Conservation (phyloP, 2,329 filamentous ascomycete genomes). For the Stylonectria norvegica region DNA sequence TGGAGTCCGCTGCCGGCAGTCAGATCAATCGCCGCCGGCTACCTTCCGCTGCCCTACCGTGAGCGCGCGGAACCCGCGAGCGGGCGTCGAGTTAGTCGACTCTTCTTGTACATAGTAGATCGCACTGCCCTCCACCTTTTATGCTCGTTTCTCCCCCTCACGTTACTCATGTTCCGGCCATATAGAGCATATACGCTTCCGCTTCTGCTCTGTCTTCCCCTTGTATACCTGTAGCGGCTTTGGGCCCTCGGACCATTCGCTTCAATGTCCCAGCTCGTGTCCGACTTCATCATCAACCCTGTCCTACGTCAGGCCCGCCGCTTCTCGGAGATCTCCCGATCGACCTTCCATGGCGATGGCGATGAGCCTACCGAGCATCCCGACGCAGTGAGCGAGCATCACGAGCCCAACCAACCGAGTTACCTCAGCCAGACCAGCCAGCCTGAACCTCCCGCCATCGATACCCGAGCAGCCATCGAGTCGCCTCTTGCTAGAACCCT, state of each 20-base stretch:
- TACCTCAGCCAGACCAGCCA: slow-evolving; percentile 12
- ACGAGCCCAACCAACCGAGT: slow-evolving; percentile 25
- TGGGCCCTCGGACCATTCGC: slow-evolving; percentile 9
- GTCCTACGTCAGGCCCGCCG: slow-evolving; percentile 63
- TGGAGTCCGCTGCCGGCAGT: too few relatives aligned
- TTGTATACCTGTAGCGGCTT: slow-evolving; percentile 9
- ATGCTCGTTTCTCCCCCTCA: too few relatives aligned
- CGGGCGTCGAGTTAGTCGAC: too few relatives aligned
- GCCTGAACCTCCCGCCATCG: slow-evolving; percentile 16
- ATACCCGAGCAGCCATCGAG: slow-evolving; percentile 20
- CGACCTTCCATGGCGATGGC: slow-evolving; percentile 36
- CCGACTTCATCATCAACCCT: slow-evolving; percentile 63
- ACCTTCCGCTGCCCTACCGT: too few relatives aligned
- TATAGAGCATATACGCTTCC: too few relatives aligned
- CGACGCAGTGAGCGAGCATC: slow-evolving; percentile 27
- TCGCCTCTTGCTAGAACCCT: slow-evolving; percentile 28
- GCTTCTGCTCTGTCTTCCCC: not conserved
- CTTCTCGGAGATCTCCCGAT: slow-evolving; percentile 52
- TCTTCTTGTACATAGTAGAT: too few relatives aligned
- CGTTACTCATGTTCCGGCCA: too few relatives aligned
- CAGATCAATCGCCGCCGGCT: too few relatives aligned
- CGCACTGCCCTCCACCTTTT: too few relatives aligned
- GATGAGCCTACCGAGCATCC: slow-evolving; percentile 24
- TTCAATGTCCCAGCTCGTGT: slow-evolving; percentile 60
- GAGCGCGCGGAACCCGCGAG: too few relatives aligned